Evolutionary conservation across 805 yeast species (phyloP).

Genomic region (Nakazawaea molendinolei): DNA sequence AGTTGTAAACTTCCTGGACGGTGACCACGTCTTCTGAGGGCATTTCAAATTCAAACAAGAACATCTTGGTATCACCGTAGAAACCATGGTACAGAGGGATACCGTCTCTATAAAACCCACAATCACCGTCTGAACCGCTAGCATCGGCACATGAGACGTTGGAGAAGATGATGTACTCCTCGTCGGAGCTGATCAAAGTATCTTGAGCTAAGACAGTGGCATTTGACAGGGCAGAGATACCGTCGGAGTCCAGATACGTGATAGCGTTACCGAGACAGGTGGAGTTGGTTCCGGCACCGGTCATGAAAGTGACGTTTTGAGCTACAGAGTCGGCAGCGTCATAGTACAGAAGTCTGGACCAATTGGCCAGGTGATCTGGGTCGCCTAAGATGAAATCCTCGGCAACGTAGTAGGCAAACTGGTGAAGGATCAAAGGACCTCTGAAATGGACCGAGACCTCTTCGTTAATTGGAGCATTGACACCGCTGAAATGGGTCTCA

Average conservation of each 20-base stretch:
- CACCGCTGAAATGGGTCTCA: slow-evolving; percentile 43
- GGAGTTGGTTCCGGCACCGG: slow-evolving; percentile 52
- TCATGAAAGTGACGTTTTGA: slow-evolving; percentile 62
- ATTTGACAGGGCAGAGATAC: slow-evolving; percentile 36
- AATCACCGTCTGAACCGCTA: slow-evolving; percentile 48
- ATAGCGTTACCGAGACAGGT: slow-evolving; percentile 65
- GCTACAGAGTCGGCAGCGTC: slow-evolving; percentile 41
- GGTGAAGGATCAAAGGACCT: slow-evolving; percentile 59
- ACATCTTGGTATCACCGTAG: slow-evolving; percentile 62
- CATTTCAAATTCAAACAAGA: slow-evolving; percentile 62
- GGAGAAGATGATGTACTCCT: slow-evolving; percentile 57
- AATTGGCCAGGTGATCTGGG: slow-evolving; percentile 32
- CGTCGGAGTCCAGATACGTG: slow-evolving; percentile 54
- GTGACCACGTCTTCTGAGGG: slow-evolving; percentile 43
- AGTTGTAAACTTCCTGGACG: slow-evolving; percentile 23
- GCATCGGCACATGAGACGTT: slow-evolving; percentile 48
- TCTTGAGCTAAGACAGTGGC: slow-evolving; percentile 43
- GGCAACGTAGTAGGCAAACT: slow-evolving; percentile 57
- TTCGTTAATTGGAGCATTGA: slow-evolving; percentile 59
- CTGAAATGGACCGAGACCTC: slow-evolving; percentile 73
- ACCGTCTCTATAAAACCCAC: slow-evolving; percentile 73
- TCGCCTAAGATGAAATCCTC: slow-evolving; percentile 31
- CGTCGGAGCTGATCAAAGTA: slow-evolving; percentile 46
- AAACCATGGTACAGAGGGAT: slow-evolving; percentile 73
- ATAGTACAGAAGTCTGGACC: slow-evolving; percentile 59